A percentile compares a stretch with the other conserved stretches of the same genome.
phyloP scores from a whole-genome alignment of 805 yeast genomes.

The Cyberlindnera mrakii region DNA sequence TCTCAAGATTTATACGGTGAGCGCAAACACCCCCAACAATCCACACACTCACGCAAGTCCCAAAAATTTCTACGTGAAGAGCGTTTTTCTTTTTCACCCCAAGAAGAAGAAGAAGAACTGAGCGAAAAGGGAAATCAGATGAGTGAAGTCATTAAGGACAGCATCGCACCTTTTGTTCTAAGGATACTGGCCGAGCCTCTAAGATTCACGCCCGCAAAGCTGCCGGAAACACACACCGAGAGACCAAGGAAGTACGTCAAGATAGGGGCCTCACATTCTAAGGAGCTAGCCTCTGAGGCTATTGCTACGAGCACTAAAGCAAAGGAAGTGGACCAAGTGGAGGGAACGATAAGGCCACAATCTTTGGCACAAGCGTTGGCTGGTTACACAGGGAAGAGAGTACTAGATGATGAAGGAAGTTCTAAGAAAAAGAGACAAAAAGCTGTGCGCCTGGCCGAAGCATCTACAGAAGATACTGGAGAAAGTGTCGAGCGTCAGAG shows the following conservation, averaged over 20 bases:
- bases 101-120: too few species aligned
- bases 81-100: too few species aligned
- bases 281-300: constrained; percentile 1
- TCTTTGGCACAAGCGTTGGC: constrained; percentile 23
- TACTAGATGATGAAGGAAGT: constrained; percentile 10
- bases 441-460: constrained; percentile 4
- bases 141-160: constrained; percentile 26
- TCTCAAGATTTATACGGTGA: too few species aligned
- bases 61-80: not conserved
- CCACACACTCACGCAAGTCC: not conserved
- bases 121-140: constrained; percentile 5
- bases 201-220: constrained; percentile 55
- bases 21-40: too few species aligned
- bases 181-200: constrained; percentile 57
- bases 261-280: constrained; percentile 14
- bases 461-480: constrained; percentile 6
- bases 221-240: constrained; percentile 40
- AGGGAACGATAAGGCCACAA: constrained; percentile 6
- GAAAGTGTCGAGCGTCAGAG: constrained; percentile 1
- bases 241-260: constrained; percentile 45
- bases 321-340: not conserved
- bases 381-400: constrained; percentile 22
- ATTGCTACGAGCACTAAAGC: not conserved
- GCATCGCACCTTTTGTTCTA: constrained; percentile 52
- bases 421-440: constrained; percentile 19